phyloP scores from a whole-genome alignment of 2,329 filamentous ascomycete species.

The Podosphaera xanthii region DNA sequence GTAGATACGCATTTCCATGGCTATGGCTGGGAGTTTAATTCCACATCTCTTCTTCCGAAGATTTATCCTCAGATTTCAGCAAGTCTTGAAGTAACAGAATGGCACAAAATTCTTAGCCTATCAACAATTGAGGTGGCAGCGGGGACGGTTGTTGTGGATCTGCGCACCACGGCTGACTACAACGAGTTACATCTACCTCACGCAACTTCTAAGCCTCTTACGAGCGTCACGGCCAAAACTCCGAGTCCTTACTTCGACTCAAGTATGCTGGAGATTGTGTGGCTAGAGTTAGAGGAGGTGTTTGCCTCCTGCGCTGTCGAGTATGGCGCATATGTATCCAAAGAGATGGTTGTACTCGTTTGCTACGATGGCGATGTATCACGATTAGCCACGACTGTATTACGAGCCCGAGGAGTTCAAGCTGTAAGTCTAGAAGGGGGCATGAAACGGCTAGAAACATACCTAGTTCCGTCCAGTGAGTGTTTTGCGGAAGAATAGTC shows the following conservation, averaged over 20 bases:
- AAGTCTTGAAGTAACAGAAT: neutral
- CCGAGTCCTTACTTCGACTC: neutral
- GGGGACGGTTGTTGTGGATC: neutral
- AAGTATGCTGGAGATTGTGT: neutral
- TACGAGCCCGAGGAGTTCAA: neutral
- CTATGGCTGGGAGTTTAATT: neutral
- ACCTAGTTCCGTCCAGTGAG: too few relatives aligned
- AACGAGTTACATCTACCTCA: neutral
- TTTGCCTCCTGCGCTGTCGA: neutral
- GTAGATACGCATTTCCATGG: neutral
- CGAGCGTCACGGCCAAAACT: neutral
- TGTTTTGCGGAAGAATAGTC: too few relatives aligned
- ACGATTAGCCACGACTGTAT: neutral
- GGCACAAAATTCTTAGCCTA: neutral
- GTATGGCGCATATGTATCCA: neutral
- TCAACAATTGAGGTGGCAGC: neutral
- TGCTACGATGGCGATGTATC: slow-evolving; percentile 3
- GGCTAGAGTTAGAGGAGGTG: neutral
- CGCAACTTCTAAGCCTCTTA: neutral
- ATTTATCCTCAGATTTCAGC: neutral
- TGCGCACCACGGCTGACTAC: slow-evolving; percentile 1
- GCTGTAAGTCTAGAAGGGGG: neutral
- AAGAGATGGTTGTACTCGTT: neutral
- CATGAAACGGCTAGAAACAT: neutral
- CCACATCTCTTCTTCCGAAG: neutral